Percentiles rank a stretch among this genome's conserved stretches.
phyloP scores from a whole-genome alignment of 2,329 filamentous ascomycete species.

The Talaromyces islandicus region DNA sequence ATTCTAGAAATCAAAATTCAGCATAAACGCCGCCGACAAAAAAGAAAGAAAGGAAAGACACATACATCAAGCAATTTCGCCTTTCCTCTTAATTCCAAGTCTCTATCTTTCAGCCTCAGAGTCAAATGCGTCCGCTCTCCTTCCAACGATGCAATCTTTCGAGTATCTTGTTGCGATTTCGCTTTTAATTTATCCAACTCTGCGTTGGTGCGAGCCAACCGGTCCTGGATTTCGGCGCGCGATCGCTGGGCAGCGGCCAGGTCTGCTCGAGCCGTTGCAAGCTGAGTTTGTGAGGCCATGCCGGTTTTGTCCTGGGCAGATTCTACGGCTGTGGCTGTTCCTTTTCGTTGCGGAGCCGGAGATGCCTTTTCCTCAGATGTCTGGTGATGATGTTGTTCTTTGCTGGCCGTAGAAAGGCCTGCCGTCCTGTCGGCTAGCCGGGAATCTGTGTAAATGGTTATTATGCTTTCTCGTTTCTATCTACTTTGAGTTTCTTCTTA shows the following conservation, averaged over 20 bases:
- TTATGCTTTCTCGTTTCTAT: neutral
- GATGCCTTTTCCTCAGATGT: conserved; percentile 20
- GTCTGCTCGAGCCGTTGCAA: conserved; percentile 51
- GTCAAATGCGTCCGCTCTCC: conserved; percentile 57
- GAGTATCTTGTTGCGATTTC: conserved; percentile 55
- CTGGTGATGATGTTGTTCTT: conserved; percentile 15
- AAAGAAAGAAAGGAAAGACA: conserved; percentile 1
- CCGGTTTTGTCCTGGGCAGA: neutral
- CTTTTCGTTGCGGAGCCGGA: conserved; percentile 4
- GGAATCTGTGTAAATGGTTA: conserved; percentile 45
- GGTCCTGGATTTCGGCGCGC: conserved; percentile 60
- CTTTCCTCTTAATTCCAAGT: conserved; percentile 81
- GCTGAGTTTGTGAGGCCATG: conserved; percentile 17
- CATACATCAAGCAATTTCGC: conserved; percentile 70
- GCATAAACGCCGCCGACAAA: neutral
- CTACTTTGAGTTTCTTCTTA: conserved; percentile 30
- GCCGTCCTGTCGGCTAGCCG: conserved; percentile 61
- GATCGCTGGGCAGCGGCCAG: conserved; percentile 71
- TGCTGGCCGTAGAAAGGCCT: conserved; percentile 33
- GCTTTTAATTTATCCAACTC: conserved; percentile 60
- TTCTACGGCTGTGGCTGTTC: neutral
- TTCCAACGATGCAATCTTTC: conserved; percentile 57
- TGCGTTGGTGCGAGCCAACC: conserved; percentile 56
- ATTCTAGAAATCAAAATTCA: conserved; percentile 46
- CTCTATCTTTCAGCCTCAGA: conserved; percentile 67